A percentile compares a stretch with the other conserved stretches of the same genome.
Evolutionary conservation across 2,329 filamentous ascomycete genomes (phyloP).

Genomic region (Trematosphaeria pertusa): DNA sequence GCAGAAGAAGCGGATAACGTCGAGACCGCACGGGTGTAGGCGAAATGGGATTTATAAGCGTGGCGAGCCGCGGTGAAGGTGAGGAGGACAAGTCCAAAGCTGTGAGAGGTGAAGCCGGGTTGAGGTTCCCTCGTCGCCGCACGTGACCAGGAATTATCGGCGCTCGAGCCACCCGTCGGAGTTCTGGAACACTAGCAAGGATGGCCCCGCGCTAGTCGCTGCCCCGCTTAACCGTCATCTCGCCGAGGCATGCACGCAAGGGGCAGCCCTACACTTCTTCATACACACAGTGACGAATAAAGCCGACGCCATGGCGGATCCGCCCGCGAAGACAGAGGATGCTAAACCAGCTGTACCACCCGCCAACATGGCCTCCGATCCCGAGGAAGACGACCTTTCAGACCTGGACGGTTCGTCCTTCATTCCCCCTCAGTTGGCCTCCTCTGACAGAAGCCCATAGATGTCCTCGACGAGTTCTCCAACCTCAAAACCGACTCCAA

Average conservation of each 20-base stretch:
- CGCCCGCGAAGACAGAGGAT: constrained; percentile 2
- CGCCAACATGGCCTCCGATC: constrained; percentile 70
- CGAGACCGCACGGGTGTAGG: background rate
- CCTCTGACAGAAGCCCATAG: constrained; percentile 53
- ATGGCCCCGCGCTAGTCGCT: too few relatives aligned
- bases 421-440: background rate
- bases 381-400: constrained; percentile 90
- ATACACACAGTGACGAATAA: too few relatives aligned
- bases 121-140: background rate
- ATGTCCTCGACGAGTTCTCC: constrained; percentile 92
- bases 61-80: constrained; percentile 2
- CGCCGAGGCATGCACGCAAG: too few relatives aligned
- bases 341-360: constrained; percentile 23
- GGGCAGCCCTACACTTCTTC: too few relatives aligned
- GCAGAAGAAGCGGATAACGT: background rate
- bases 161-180: too few relatives aligned
- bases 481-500: constrained; percentile 65
- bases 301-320: background rate
- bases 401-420: constrained; percentile 78
- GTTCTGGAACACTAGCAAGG: too few relatives aligned
- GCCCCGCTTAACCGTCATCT: too few relatives aligned
- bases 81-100: constrained; percentile 2
- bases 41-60: background rate
- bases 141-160: too few relatives aligned
- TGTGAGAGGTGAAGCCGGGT: constrained; percentile 3